Evolutionary conservation across 2,329 filamentous ascomycete species (phyloP).

Genomic region (Claviceps spartinae): DNA sequence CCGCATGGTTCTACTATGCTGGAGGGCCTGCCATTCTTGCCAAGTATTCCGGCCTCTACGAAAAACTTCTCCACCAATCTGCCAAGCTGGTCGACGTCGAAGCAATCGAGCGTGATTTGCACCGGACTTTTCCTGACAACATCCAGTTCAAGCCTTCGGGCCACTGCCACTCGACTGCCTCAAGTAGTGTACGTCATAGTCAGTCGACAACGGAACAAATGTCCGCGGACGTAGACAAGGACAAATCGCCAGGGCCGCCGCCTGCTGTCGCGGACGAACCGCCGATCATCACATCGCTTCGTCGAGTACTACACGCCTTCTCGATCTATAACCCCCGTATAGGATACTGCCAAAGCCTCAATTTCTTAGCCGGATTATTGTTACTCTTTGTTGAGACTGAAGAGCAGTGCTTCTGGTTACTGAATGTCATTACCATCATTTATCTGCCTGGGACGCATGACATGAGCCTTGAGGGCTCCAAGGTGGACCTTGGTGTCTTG

Average conservation of each 20-base stretch:
- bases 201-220: slow-evolving; percentile 24
- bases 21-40: slow-evolving; percentile 69
- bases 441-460: slow-evolving; percentile 89
- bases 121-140: slow-evolving; percentile 92
- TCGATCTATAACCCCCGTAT: slow-evolving; percentile 82
- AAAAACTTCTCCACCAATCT: slow-evolving; percentile 48
- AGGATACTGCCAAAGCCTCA: slow-evolving; percentile 90
- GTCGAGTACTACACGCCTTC: slow-evolving; percentile 79
- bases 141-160: slow-evolving; percentile 64
- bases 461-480: slow-evolving; percentile 77
- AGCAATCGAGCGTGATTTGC: slow-evolving; percentile 84
- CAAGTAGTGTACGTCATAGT: slow-evolving; percentile 20
- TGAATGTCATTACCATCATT: slow-evolving; percentile 80
- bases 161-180: slow-evolving; percentile 17
- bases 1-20: slow-evolving; percentile 94
- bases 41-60: slow-evolving; percentile 66
- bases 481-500: slow-evolving; percentile 84
- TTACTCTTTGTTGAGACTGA: slow-evolving; percentile 79
- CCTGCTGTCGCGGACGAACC: slow-evolving; percentile 44
- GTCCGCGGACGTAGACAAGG: slow-evolving; percentile 19
- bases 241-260: slow-evolving; percentile 15
- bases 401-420: slow-evolving; percentile 83
- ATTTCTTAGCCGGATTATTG: slow-evolving; percentile 83
- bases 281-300: slow-evolving; percentile 64
- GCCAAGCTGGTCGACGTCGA: slow-evolving; percentile 67